These are phyloP conservation scores for Chloridella minuta DNA, from an alignment of 352 stramenopile genomes.

Conservation along the genomic window DNA sequence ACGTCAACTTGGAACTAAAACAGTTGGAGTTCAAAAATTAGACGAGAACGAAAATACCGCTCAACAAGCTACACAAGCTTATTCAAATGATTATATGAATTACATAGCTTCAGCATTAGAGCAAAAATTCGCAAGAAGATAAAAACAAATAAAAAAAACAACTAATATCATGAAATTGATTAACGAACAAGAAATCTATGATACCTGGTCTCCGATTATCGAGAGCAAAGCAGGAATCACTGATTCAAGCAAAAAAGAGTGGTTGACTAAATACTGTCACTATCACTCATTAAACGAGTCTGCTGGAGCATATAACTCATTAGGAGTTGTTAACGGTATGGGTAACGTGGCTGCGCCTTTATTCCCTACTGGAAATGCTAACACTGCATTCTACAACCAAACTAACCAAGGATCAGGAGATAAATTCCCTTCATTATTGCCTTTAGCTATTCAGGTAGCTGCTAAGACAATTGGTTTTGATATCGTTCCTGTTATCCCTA, in stretches of 20 bases:
- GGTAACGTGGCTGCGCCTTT: not conserved
- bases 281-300: not conserved
- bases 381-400: too few species aligned
- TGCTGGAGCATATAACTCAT: too few species aligned
- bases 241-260: not conserved
- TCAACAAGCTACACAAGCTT: too few species aligned
- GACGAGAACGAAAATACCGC: too few species aligned
- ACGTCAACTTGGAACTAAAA: not conserved
- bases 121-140: not conserved
- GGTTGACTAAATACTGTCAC: not conserved
- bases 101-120: not conserved
- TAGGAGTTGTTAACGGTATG: too few species aligned
- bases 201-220: not conserved
- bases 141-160: not conserved
- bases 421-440: not conserved
- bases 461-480: not conserved
- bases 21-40: too few species aligned
- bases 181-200: not conserved
- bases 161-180: not conserved
- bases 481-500: not conserved
- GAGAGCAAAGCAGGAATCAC: not conserved
- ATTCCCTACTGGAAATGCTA: not conserved
- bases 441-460: not conserved
- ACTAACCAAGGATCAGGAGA: not conserved
- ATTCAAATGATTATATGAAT: not conserved